phyloP scores from a whole-genome alignment of 345 rosid species.

The Arabidopsis arenosa region DNA sequence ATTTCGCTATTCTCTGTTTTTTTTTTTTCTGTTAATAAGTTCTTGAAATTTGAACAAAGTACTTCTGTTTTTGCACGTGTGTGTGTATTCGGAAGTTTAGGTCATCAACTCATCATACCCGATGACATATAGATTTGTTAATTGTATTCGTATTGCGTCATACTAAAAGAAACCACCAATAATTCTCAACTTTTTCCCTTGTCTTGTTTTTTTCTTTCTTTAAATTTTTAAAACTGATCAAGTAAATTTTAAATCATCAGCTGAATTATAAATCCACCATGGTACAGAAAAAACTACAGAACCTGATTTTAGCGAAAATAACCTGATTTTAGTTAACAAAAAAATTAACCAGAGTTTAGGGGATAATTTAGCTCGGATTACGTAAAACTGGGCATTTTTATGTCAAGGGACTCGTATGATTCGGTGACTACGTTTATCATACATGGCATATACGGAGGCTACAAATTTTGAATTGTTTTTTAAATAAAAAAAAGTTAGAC shows the following conservation, averaged over 20 bases:
- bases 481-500: neutral
- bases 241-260: neutral
- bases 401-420: neutral
- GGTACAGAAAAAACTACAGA: neutral
- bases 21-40: neutral
- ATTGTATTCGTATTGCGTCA: neutral
- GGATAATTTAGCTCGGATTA: neutral
- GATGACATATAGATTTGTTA: neutral
- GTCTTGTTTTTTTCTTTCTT: neutral
- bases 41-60: neutral
- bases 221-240: neutral
- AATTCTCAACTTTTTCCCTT: neutral
- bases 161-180: neutral
- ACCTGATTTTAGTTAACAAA: neutral
- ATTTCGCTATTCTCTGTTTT: neutral
- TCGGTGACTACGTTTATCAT: slow-evolving; percentile 15
- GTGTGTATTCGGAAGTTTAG: neutral
- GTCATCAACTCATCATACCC: neutral
- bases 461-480: neutral
- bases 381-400: neutral
- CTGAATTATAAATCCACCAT: neutral
- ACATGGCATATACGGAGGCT: neutral
- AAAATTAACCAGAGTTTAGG: neutral
- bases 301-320: neutral
- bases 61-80: neutral